Conservation (phyloP, 441 rosid genomes). For the Gossypium laxum region DNA sequence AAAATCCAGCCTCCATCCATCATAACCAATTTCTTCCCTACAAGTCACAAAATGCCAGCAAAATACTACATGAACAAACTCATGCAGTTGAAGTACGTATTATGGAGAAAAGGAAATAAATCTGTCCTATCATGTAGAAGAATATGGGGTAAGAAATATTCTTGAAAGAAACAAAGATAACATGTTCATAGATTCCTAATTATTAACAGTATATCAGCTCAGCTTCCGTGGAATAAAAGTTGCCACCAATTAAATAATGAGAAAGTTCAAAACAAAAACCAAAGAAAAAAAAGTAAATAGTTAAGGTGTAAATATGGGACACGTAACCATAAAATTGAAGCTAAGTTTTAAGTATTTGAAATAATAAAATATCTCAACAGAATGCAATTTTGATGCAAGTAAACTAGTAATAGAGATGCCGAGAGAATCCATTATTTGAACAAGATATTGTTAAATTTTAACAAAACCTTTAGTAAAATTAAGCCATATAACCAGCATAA, state of each 20-base stretch:
- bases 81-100: not conserved
- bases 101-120: slow-evolving; percentile 7
- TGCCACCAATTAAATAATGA: not conserved
- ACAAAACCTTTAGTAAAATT: not conserved
- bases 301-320: not conserved
- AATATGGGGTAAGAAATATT: not conserved
- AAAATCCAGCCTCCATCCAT: slow-evolving; percentile 98
- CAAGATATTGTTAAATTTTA: not conserved
- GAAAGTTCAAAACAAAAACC: not conserved
- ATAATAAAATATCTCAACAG: not conserved
- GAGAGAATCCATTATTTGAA: not conserved
- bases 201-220: not conserved
- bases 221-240: not conserved
- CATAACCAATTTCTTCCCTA: slow-evolving; percentile 87
- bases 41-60: slow-evolving; percentile 17
- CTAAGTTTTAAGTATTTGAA: not conserved
- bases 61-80: slow-evolving; percentile 9
- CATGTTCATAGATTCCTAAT: not conserved
- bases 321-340: not conserved
- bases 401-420: not conserved
- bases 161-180: not conserved
- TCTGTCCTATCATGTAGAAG: not conserved
- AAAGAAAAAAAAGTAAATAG: not conserved
- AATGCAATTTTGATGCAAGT: not conserved
- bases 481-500: not conserved